Conservation (phyloP, 2,329 filamentous ascomycete genomes). For the Beauveria scarabaeidicola region DNA sequence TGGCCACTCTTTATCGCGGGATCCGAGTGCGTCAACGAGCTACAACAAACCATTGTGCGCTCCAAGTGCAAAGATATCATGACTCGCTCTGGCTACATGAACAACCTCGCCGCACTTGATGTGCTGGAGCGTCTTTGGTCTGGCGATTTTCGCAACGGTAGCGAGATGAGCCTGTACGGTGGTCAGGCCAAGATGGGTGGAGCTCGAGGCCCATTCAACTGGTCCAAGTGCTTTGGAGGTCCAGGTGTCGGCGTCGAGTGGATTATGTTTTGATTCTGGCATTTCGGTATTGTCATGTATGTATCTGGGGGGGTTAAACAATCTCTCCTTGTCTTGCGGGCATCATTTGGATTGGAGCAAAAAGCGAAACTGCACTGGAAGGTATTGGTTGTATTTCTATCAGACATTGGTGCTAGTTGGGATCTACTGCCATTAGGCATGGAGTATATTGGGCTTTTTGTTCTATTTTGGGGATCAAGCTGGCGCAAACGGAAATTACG, state of each 20-base stretch:
- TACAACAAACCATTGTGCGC: slow-evolving; percentile 71
- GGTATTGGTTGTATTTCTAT: slow-evolving; percentile 2
- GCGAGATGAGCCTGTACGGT: slow-evolving; percentile 24
- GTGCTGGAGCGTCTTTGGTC: slow-evolving; percentile 80
- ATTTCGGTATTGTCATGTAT: slow-evolving; percentile 12
- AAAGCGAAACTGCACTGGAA: neutral
- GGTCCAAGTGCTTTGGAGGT: slow-evolving; percentile 49
- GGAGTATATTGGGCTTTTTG: neutral
- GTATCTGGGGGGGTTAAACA: slow-evolving; percentile 11
- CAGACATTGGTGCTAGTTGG: neutral
- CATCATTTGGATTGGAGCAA: neutral
- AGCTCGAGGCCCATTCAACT: slow-evolving; percentile 46
- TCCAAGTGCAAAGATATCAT: slow-evolving; percentile 79
- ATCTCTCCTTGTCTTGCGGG: neutral
- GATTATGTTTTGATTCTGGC: slow-evolving; percentile 52
- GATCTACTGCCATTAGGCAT: neutral
- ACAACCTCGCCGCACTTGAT: slow-evolving; percentile 79
- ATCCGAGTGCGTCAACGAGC: slow-evolving; percentile 76
- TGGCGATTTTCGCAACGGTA: slow-evolving; percentile 36
- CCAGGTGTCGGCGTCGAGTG: slow-evolving; percentile 52
- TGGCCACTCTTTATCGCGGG: slow-evolving; percentile 91
- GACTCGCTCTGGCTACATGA: slow-evolving; percentile 83
- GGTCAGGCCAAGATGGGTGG: slow-evolving; percentile 25
- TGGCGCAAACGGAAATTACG: neutral
- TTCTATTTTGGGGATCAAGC: neutral